Evolutionary conservation across 2,329 filamentous ascomycete species (phyloP).

Genomic region (Cytospora piceae): DNA sequence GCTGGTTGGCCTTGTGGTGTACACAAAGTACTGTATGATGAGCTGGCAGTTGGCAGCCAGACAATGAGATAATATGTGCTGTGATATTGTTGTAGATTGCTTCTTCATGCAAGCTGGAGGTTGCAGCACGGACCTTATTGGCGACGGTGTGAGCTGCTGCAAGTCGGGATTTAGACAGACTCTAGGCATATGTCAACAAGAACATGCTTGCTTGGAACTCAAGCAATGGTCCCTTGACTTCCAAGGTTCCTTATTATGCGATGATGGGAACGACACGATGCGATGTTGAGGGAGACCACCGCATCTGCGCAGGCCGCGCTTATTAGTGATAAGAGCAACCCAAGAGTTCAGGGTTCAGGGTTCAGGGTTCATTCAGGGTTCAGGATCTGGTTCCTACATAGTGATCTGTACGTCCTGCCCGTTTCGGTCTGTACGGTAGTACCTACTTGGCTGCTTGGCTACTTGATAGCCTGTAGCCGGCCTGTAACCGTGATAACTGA

Average conservation of each 20-base stretch:
- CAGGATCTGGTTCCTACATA: no score
- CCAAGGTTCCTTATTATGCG: no score
- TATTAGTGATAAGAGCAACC: not conserved
- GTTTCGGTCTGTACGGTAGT: not conserved
- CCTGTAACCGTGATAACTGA: not conserved
- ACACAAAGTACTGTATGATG: constrained; percentile 5
- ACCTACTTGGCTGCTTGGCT: no score
- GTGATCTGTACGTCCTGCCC: not conserved
- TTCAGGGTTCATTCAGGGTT: not conserved
- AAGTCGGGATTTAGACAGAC: not conserved
- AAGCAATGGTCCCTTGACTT: no score
- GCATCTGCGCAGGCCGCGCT: no score
- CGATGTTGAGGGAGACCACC: no score
- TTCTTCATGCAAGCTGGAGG: not conserved
- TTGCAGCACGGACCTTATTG: not conserved
- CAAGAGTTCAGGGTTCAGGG: not conserved
- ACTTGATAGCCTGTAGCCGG: not conserved
- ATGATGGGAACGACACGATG: no score
- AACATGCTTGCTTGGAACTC: not conserved
- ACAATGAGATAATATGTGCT: constrained; percentile 19
- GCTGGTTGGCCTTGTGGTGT: constrained; percentile 14
- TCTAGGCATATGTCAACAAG: no score
- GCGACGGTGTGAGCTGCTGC: not conserved
- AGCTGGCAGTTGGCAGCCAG: constrained; percentile 9
- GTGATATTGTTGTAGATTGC: constrained; percentile 37